Evolutionary conservation across 495 filamentous ascomycete genomes (phyloP).

Genomic region (Podospora comata): DNA sequence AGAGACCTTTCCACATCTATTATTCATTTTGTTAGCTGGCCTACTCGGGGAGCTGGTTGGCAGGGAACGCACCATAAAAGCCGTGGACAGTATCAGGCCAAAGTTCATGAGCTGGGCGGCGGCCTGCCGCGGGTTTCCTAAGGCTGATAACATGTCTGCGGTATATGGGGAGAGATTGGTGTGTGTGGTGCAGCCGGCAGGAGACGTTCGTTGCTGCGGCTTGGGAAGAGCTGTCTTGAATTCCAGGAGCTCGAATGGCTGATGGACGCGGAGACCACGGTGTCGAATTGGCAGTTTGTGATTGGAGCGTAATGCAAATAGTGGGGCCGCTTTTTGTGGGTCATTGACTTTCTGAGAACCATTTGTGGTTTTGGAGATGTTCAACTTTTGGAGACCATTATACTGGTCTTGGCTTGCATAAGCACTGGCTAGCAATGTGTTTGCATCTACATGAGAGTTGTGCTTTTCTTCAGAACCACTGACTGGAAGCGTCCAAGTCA

Average conservation of each 20-base stretch:
- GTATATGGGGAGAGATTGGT: background rate
- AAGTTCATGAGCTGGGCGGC: constrained; percentile 93
- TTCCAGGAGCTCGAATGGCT: background rate
- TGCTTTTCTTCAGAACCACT: too few species aligned
- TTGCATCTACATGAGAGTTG: too few species aligned
- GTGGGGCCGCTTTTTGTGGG: constrained; percentile 14
- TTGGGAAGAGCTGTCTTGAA: background rate
- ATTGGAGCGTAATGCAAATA: constrained; percentile 24
- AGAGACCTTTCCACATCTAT: constrained; percentile 89
- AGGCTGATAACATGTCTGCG: constrained; percentile 64
- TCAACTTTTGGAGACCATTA: background rate
- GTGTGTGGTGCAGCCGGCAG: background rate
- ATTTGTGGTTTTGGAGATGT: background rate
- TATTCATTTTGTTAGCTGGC: constrained; percentile 18
- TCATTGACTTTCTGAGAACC: background rate
- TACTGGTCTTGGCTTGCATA: background rate
- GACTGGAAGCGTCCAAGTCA: too few species aligned
- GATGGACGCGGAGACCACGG: constrained; percentile 13
- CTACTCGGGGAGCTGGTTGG: background rate
- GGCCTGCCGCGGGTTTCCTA: constrained; percentile 76
- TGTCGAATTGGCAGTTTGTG: constrained; percentile 22
- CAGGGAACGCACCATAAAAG: constrained; percentile 66
- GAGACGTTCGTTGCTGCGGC: constrained; percentile 9
- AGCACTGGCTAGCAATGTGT: too few species aligned
- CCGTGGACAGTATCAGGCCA: constrained; percentile 86